Base-by-base conservation (phyloP, 139 green algal genomes). In the Trebouxia sp. region DNA sequence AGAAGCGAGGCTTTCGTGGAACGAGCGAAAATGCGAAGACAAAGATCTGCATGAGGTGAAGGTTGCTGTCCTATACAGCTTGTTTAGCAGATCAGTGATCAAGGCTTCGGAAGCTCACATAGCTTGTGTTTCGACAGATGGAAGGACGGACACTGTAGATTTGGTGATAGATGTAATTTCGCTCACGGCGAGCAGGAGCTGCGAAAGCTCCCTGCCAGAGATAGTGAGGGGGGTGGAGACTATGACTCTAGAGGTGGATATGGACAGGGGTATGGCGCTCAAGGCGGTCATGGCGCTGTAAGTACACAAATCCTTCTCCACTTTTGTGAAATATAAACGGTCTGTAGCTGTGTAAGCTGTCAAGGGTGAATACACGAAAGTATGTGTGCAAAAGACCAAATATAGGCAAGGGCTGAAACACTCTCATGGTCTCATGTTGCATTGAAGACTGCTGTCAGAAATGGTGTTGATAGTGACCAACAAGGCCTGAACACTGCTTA, bases 101-200 rank as follows among this genome's bases (percentile, higher is more conserved):
- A 70, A 30, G 15, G 26, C 10, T 62, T 45, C n/a, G 1, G 26
- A 35, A 11, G 41, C 67, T 51, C 5, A 30, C 11, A 14, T 20
- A 15, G 17, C 55, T 15, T 77, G 39, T 15, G 12, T 51, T 32
- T 20, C 39, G 79, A 58, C 86, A 96, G 93, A 78, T 97, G 93
- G 93, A 72, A 91, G 53, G 83, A 89, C n/a, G 94, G 94, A 20
- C 86, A 96, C 47, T 98, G 95, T 82, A 85, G 94, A 0, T 98
- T 98, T 82, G 95, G 93, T 38, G 92, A 96, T 65, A 80, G 92
- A 43, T 98, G 95, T 87, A 97, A 98, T 82, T 98, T 98, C 86
- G 95, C 95, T 2, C 95, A 98, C 56, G 95, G 95, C 10, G 93
- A 98, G 32, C 79, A 93, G 17, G 94, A 98, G 87, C 88, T 98